Base-by-base conservation (phyloP, 2,329 filamentous ascomycete species). In the Teratosphaeriaceae sp. region DNA sequence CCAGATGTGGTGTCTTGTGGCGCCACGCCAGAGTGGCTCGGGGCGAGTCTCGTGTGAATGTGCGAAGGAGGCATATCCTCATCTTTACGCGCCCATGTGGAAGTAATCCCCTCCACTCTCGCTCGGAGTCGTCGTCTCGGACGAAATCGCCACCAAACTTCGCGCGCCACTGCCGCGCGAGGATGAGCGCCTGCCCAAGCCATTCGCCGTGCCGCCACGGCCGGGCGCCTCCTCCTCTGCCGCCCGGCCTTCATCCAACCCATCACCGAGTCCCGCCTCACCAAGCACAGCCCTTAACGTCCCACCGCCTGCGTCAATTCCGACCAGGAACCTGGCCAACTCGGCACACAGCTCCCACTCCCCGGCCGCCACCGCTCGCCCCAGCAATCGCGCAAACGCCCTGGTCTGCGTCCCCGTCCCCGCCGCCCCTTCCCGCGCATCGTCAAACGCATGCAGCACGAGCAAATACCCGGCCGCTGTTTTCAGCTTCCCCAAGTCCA, bases 291-390 rank as follows among this genome's bases (percentile, higher is more conserved):
- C 78, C 42, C 78, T 73, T 38, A 98, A 71, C 34, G 86, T 90
- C 52, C 83, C 80, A 0, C 92, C 92, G 12, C 81, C 85, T 52
- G 87, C 82, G 59, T 98, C 92, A 56, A 98, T 80, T 4, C 90
- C 90, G 36, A 94, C 88, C 44, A 98, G 69, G 65, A 98, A 98
- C n/a, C 90, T 75, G 9, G 92, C 89, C 21, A 98, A 74, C 63
- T 98, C 92, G 56, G 88, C 92, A 67, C 92, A 97, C 21, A 98
- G 69, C 55, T 97, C 89, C 88, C 89, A 98, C 59, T 97, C 90
- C 38, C 82, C 80, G 62, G 89, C 88, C 23, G 80, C 74, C 56
- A 89, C 90, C 1, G 90, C 92, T 38, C 85, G 74, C 23, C 79
- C 80, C 44, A 98, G 75, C 19, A 98, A 70, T 11, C 88, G 78